These are phyloP conservation scores for Russula vinacea DNA, from an alignment of 768 basidiomycete species.

Conservation along the genomic window DNA sequence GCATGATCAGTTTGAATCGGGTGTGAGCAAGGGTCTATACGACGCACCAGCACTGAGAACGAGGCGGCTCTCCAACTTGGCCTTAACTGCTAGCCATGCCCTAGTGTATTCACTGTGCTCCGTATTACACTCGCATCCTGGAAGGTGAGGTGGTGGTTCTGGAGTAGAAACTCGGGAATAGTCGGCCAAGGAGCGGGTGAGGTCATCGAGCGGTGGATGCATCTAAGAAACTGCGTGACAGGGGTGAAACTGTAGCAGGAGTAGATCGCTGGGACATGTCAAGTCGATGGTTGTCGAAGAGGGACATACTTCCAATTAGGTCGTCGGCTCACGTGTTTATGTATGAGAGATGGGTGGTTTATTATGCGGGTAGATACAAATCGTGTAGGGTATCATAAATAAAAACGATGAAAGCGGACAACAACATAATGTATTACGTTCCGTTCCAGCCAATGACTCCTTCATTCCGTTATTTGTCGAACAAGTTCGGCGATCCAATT, in stretches of 20 bases:
- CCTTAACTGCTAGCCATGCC: constrained; percentile 62
- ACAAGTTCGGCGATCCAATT: constrained; percentile 71
- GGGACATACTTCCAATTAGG: too few relatives aligned
- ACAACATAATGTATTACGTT: constrained; percentile 19
- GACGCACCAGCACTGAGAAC: constrained; percentile 81
- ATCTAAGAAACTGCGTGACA: constrained; percentile 35
- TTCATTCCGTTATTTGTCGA: constrained; percentile 48
- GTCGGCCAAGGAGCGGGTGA: constrained; percentile 67
- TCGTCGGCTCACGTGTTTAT: constrained; percentile 12
- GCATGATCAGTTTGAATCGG: constrained; percentile 9
- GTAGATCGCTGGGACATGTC: constrained; percentile 14
- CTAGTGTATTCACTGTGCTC: constrained; percentile 64
- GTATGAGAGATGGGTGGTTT: background rate
- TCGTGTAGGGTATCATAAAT: constrained; percentile 28
- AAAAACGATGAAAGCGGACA: constrained; percentile 17
- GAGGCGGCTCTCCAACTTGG: constrained; percentile 70
- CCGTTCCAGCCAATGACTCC: constrained; percentile 27
- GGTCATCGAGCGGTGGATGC: constrained; percentile 63
- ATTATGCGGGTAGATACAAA: constrained; percentile 23
- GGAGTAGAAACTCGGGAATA: constrained; percentile 76
- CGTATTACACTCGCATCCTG: constrained; percentile 62
- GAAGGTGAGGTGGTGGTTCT: constrained; percentile 47
- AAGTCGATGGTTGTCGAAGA: background rate
- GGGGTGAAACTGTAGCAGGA: constrained; percentile 34
- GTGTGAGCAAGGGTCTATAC: background rate